Conservation (phyloP, 768 basidiomycete species). For the Amylocystis lapponica region DNA sequence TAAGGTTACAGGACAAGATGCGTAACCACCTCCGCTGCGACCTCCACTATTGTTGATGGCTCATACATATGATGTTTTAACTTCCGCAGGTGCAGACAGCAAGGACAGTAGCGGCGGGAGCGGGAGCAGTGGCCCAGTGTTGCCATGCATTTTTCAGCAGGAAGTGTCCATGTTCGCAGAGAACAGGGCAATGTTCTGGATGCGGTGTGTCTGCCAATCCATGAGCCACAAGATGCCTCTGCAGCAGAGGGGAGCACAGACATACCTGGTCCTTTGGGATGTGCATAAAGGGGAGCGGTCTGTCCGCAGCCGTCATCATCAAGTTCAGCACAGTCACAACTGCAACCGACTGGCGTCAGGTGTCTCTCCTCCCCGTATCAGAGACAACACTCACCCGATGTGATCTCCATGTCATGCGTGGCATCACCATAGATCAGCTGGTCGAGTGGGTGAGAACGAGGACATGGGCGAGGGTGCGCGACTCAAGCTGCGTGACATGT, state of each 20-base stretch:
- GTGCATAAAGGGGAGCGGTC: constrained; percentile 35
- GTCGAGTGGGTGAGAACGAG: constrained; percentile 29
- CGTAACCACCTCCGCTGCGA: too few species aligned
- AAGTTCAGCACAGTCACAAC: constrained; percentile 43
- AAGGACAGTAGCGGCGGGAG: too few species aligned
- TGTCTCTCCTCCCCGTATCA: not conserved
- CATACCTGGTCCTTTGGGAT: constrained; percentile 28
- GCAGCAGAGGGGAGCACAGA: not conserved
- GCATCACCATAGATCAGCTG: constrained; percentile 41
- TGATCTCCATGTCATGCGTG: constrained; percentile 41
- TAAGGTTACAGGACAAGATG: too few species aligned
- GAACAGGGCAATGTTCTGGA: constrained; percentile 40
- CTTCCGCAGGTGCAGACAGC: too few species aligned
- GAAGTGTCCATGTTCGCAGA: constrained; percentile 41
- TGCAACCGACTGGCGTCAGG: constrained; percentile 3
- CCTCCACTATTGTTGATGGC: too few species aligned
- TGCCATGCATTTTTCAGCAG: too few species aligned
- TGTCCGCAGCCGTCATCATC: constrained; percentile 31
- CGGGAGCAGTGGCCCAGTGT: too few species aligned
- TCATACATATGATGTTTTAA: too few species aligned
- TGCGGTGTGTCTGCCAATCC: constrained; percentile 28
- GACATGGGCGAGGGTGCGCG: too few species aligned
- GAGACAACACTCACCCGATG: constrained; percentile 24
- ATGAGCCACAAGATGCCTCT: not conserved
- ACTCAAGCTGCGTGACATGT: too few species aligned